These are phyloP conservation scores for Coemansia asiatica DNA, from an alignment of 192 early-diverging fungal species.

Conservation along the genomic window DNA sequence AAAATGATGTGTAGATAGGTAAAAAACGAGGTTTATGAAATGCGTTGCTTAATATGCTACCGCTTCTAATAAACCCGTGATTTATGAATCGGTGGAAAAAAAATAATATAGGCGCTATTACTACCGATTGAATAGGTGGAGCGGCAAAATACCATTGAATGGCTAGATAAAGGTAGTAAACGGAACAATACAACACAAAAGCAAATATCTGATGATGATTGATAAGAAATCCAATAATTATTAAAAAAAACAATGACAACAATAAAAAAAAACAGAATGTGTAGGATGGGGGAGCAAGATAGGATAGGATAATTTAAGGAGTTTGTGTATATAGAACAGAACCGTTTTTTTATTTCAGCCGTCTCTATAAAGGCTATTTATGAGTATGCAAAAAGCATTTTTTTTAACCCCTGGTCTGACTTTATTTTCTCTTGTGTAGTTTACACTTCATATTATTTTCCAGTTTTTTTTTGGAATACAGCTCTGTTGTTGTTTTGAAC, in stretches of 20 bases:
- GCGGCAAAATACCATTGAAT: neutral
- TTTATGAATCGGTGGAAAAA: neutral
- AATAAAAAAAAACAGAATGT: neutral
- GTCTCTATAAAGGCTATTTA: neutral
- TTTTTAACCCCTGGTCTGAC: neutral
- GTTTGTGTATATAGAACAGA: no score
- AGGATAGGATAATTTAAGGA: no score
- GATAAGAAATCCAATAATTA: neutral
- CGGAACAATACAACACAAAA: neutral
- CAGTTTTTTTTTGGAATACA: neutral
- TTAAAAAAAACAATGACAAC: neutral
- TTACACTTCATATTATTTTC: neutral
- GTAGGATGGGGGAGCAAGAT: no score
- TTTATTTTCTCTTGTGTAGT: neutral
- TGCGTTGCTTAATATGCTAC: constrained; percentile 13
- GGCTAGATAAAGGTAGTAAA: neutral
- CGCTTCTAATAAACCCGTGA: constrained; percentile 1
- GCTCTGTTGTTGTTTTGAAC: constrained; percentile 10
- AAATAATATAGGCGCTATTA: neutral
- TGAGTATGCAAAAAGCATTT: neutral
- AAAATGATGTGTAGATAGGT: neutral
- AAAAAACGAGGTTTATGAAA: neutral
- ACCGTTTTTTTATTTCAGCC: neutral
- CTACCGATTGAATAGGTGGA: neutral
- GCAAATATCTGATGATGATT: neutral